phyloP scores from a whole-genome alignment of 2,329 filamentous ascomycete species.

The Neospermospora avenae region DNA sequence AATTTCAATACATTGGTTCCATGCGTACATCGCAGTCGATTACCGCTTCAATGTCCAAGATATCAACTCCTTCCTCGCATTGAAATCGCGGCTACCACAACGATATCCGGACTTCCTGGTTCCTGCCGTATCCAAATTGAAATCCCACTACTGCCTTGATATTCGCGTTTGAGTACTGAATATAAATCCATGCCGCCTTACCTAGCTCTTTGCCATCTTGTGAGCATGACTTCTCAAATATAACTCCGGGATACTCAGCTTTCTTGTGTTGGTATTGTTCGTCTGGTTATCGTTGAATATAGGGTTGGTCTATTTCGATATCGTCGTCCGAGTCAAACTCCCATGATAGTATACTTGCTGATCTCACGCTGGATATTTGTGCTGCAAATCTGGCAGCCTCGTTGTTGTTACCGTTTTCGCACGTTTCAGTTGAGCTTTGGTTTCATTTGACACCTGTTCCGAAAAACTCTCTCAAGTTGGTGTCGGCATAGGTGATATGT shows the following conservation, averaged over 20 bases:
- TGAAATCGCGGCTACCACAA: conserved; percentile 16
- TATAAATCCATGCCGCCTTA: conserved; percentile 17
- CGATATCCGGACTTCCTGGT: conserved; percentile 18
- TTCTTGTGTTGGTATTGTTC: conserved; percentile 14
- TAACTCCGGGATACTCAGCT: conserved; percentile 13
- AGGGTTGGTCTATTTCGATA: conserved; percentile 12
- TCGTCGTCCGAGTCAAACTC: conserved; percentile 17
- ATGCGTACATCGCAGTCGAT: conserved; percentile 13
- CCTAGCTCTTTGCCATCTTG: conserved; percentile 10
- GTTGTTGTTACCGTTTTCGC: conserved; percentile 11
- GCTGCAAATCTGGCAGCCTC: conserved; percentile 19
- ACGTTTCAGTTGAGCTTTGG: conserved; percentile 15
- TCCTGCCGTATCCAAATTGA: conserved; percentile 17
- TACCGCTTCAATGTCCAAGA: conserved; percentile 15
- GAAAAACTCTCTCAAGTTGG: conserved; percentile 18
- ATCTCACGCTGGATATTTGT: conserved; percentile 16
- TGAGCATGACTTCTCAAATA: conserved; percentile 16
- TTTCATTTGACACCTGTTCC: conserved; percentile 16
- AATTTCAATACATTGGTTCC: conserved; percentile 6
- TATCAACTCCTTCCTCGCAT: conserved; percentile 10
- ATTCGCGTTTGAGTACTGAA: conserved; percentile 19
- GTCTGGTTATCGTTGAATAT: conserved; percentile 13
- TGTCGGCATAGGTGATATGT: conserved; percentile 17
- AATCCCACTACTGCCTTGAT: conserved; percentile 19
- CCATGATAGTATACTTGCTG: conserved; percentile 17